Evolutionary conservation across 2,329 filamentous ascomycete species (phyloP), one percentile per base, ranked within the genome.

Genomic region (Stylonectria norvegica): DNA sequence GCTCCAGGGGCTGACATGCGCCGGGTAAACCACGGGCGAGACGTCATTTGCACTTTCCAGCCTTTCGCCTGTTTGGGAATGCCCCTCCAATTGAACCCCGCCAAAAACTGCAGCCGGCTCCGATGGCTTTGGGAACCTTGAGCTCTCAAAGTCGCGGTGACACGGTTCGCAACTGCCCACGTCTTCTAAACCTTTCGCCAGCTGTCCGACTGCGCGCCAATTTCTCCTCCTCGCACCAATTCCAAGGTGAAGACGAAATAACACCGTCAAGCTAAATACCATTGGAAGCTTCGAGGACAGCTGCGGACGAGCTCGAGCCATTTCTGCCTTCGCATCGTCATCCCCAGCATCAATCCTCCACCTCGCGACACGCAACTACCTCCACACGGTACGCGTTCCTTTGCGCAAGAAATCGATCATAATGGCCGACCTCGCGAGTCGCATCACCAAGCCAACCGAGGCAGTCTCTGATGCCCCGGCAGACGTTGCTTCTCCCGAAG

Each of bases 371-470:
- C 12, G 34, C 33, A 43, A 32, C 35, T 23, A 37, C 18, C 20
- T 42, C 36, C 16, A 10, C 20, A 31, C n/a, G n/a, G n/a, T n/a
- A n/a, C n/a, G n/a, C n/a, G n/a, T n/a, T n/a, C n/a, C n/a, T n/a
- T n/a, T 27, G 8, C 30, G 30, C 32, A 23, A 25, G 35, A 43
- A 16, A 39, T 32, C 18, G 23, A 32, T 20, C 50, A 55, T 38
- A 14, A 74, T 75, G 71, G 62, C 71, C 38, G 71, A 75, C 53
- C 68, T 75, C 30, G 72, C 73, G 34, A 74, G 70, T 55, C 71
- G 72, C 48, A 73, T 75, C 54, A 72, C 71, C 15, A 63, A 71
- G 40, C 72, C 72, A 4, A 63, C 63, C 14, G 63, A 60, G 38
- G 53, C 42, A 19, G 47, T 55, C 7, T 37, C 47, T 2, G 45